These are phyloP conservation scores for Termitomyces eurrhizus DNA, from an alignment of 768 basidiomycete species.

Conservation along the genomic window DNA sequence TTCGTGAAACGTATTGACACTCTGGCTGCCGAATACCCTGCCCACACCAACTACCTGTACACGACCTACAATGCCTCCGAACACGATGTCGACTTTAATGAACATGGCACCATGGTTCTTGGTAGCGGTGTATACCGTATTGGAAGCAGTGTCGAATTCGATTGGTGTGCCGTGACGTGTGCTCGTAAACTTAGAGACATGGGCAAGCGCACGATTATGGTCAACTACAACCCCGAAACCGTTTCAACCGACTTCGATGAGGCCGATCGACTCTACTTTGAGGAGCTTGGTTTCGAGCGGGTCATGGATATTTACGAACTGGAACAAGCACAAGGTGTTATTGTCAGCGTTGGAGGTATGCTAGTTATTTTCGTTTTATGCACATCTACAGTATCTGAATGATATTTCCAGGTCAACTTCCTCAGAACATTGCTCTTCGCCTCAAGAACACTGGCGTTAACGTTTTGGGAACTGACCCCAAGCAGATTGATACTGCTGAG, in stretches of 20 bases:
- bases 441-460: conserved; percentile 88
- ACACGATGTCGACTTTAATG: conserved; percentile 94
- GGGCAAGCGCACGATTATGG: conserved; percentile 96
- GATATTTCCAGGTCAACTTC: conserved; percentile 72
- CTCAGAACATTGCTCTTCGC: conserved; percentile 97
- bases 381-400: not conserved
- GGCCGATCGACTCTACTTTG: conserved; percentile 98
- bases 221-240: conserved; percentile 99
- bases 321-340: conserved; percentile 87
- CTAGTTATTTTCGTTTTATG: conserved; percentile 20
- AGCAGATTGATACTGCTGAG: conserved; percentile 94
- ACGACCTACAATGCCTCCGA: conserved; percentile 97
- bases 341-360: conserved; percentile 93
- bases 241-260: conserved; percentile 99
- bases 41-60: conserved; percentile 98
- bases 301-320: conserved; percentile 99
- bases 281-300: conserved; percentile 95
- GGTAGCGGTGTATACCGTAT: conserved; percentile 98
- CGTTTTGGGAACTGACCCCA: conserved; percentile 94
- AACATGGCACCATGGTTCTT: conserved; percentile 98
- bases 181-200: conserved; percentile 88
- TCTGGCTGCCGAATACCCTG: conserved; percentile 96
- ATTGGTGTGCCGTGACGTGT: conserved; percentile 99
- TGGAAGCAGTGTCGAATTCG: conserved; percentile 97
- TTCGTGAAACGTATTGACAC: conserved; percentile 99